phyloP scores from a whole-genome alignment of 2,329 filamentous ascomycete species.

The Fusarium albidum region DNA sequence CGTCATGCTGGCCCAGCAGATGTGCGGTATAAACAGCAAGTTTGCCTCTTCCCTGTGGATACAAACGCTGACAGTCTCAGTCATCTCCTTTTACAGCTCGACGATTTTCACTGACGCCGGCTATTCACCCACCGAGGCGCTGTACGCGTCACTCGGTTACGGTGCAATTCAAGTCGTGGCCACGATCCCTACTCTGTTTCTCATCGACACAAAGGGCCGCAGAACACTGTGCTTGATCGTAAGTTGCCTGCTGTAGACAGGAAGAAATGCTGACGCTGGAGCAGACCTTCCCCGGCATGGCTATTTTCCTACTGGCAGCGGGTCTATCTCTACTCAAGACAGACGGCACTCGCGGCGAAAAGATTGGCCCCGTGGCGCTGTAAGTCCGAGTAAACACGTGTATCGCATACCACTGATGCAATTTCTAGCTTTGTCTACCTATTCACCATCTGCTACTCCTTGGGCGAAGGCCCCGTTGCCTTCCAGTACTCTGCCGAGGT shows the following conservation, averaged over 20 bases:
- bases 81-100: slow-evolving; percentile 44
- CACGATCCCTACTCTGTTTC: slow-evolving; percentile 41
- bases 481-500: slow-evolving; percentile 51
- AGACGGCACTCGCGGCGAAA: slow-evolving; percentile 23
- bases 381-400: slow-evolving; percentile 16
- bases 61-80: slow-evolving; percentile 1
- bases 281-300: slow-evolving; percentile 49
- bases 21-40: slow-evolving; percentile 41
- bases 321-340: slow-evolving; percentile 42
- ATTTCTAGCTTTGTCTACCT: slow-evolving; percentile 45
- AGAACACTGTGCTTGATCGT: slow-evolving; percentile 33
- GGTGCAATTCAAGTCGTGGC: slow-evolving; percentile 43
- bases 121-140: slow-evolving; percentile 39
- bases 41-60: no score
- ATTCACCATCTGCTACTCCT: slow-evolving; percentile 48
- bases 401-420: no score
- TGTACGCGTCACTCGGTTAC: slow-evolving; percentile 44
- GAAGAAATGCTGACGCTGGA: no score
- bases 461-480: slow-evolving; percentile 48
- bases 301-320: slow-evolving; percentile 43
- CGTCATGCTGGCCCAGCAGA: slow-evolving; percentile 79
- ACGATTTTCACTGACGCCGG: slow-evolving; percentile 38
- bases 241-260: slow-evolving; percentile 31
- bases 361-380: slow-evolving; percentile 43
- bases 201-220: slow-evolving; percentile 39